Evolutionary conservation across 805 yeast genomes (phyloP).

Genomic region (Kodamaea kaohsiungensis): DNA sequence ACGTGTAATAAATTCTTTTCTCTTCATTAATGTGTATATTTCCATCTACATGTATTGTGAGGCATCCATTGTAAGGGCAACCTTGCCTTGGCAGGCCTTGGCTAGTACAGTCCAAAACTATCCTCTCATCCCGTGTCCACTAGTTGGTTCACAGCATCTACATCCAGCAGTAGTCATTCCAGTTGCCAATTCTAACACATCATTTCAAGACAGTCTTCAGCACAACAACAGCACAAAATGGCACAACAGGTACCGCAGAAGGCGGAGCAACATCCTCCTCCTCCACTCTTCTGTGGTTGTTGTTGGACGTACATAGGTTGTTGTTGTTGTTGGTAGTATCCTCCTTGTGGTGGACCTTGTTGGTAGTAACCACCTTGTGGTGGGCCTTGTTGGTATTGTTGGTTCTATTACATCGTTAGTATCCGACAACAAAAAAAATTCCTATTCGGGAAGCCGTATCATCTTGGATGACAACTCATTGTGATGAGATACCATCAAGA

Average conservation of each 20-base stretch:
- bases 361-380: constrained; percentile 25
- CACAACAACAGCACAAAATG: constrained; percentile 19
- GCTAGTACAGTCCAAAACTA: not conserved
- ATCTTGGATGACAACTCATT: not conserved
- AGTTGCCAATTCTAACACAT: constrained; percentile 2
- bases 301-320: constrained; percentile 36
- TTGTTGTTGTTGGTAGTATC: constrained; percentile 32
- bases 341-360: constrained; percentile 27
- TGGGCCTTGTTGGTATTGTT: constrained; percentile 20
- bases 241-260: constrained; percentile 19
- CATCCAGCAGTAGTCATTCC: not conserved
- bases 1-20: not conserved
- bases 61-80: not conserved
- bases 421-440: not conserved
- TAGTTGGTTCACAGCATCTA: not conserved
- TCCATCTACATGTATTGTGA: not conserved
- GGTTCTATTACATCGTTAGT: constrained; percentile 7
- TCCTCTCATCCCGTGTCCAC: not conserved
- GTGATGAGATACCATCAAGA: not conserved
- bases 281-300: constrained; percentile 20
- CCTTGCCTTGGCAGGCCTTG: not conserved
- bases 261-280: constrained; percentile 27
- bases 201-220: constrained; percentile 18
- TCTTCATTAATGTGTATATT: not conserved
- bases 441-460: not conserved